Conservation (phyloP, 1,139 yeast species). For the Scheffersomyces parashehatae region DNA sequence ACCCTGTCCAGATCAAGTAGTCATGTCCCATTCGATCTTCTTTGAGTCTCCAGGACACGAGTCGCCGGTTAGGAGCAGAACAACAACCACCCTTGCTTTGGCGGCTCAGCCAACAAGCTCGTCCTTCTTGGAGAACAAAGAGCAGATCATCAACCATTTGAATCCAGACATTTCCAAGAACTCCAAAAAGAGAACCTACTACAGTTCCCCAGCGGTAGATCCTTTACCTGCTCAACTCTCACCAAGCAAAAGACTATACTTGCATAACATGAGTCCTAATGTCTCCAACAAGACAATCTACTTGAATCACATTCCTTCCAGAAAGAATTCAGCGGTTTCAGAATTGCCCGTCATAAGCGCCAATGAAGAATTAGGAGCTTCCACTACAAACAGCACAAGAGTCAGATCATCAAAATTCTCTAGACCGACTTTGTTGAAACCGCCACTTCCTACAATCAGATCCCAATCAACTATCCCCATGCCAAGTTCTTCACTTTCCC, state of each 20-base stretch:
- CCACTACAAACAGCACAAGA: not conserved
- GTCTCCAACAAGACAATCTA: slow-evolving; percentile 34
- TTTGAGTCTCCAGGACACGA: slow-evolving; percentile 8
- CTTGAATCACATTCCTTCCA: slow-evolving; percentile 14
- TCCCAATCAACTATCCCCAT: slow-evolving; percentile 20
- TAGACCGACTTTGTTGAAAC: slow-evolving; percentile 18
- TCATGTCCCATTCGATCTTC: slow-evolving; percentile 2
- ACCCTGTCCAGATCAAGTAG: no score
- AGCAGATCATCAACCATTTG: slow-evolving; percentile 6
- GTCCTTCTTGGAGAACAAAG: slow-evolving; percentile 1
- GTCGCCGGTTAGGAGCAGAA: not conserved
- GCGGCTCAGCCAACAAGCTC: slow-evolving; percentile 1
- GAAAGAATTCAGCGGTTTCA: slow-evolving; percentile 8
- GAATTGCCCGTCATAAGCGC: slow-evolving; percentile 5
- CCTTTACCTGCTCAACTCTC: slow-evolving; percentile 12
- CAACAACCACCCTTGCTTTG: not conserved
- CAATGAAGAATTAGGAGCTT: slow-evolving; percentile 3
- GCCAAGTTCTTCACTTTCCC: slow-evolving; percentile 10
- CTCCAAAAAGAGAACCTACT: slow-evolving; percentile 8
- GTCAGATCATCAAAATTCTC: slow-evolving; percentile 8
- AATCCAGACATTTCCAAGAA: slow-evolving; percentile 3
- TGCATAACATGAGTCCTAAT: slow-evolving; percentile 46
- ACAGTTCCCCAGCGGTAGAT: slow-evolving; percentile 11
- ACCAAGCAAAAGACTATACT: slow-evolving; percentile 32
- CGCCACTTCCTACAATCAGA: slow-evolving; percentile 17